A percentile compares a stretch with the other conserved stretches of the same genome.
phyloP scores from a whole-genome alignment of 495 filamentous ascomycete species.

The Aspergillus kassunensis region DNA sequence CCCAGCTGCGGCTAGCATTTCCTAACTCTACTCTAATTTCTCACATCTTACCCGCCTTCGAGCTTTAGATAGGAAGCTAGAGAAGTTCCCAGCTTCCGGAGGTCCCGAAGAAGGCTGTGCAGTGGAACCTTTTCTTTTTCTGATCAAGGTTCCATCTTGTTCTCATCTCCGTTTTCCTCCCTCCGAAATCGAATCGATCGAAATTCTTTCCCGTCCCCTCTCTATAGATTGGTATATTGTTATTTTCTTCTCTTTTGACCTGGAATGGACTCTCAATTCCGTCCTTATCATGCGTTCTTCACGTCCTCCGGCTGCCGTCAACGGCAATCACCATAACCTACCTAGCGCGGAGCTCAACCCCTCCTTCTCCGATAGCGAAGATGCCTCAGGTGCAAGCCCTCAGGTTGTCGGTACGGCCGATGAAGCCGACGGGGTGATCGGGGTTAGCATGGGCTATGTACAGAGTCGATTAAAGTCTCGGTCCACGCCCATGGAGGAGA shows the following conservation, averaged over 20 bases:
- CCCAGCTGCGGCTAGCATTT: no score
- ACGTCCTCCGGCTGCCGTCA: neutral
- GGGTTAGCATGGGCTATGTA: slow-evolving; percentile 67
- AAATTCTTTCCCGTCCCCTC: neutral
- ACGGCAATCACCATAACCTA: neutral
- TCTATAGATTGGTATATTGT: slow-evolving; percentile 1
- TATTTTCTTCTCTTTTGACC: neutral
- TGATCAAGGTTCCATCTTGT: neutral
- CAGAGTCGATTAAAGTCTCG: slow-evolving; percentile 71
- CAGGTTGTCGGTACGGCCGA: slow-evolving; percentile 24
- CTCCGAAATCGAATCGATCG: no score
- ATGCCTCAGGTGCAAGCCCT: slow-evolving; percentile 2
- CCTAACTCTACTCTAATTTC: no score
- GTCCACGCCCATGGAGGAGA: slow-evolving; percentile 70
- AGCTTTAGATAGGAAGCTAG: no score
- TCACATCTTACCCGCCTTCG: no score
- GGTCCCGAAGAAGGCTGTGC: slow-evolving; percentile 34
- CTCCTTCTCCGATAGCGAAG: slow-evolving; percentile 40
- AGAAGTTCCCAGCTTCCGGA: slow-evolving; percentile 22
- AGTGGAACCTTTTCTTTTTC: slow-evolving; percentile 32
- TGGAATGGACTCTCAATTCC: slow-evolving; percentile 4
- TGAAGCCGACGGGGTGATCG: slow-evolving; percentile 62
- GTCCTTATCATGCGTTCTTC: neutral
- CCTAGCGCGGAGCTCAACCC: slow-evolving; percentile 2
- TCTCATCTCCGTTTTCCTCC: no score